phyloP scores from a whole-genome alignment of 305 asterid genomes.

The Rubia peregrina region DNA sequence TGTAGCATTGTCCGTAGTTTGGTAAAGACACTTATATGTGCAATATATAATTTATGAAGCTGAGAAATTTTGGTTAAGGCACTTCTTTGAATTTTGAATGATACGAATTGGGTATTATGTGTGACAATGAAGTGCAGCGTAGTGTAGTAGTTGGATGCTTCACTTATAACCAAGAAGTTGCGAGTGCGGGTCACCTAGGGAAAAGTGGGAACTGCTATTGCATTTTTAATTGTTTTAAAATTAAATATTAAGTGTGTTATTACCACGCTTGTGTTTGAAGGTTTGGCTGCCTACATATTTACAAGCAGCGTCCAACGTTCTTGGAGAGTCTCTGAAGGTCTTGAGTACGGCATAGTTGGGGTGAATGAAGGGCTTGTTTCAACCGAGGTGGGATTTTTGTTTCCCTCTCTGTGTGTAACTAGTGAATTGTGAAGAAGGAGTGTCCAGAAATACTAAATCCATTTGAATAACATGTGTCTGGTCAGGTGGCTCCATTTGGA shows the following conservation, averaged over 20 bases:
- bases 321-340: slow-evolving; percentile 96
- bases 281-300: slow-evolving; percentile 90
- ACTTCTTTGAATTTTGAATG: background rate
- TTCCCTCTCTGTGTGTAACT: background rate
- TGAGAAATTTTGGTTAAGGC: no score
- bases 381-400: slow-evolving; percentile 59
- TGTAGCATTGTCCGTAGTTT: background rate
- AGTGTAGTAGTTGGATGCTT: background rate
- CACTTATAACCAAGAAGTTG: no score
- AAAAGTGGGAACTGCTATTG: no score
- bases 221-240: no score
- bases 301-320: slow-evolving; percentile 70
- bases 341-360: slow-evolving; percentile 95
- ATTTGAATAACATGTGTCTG: slow-evolving; percentile 9
- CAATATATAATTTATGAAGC: slow-evolving; percentile 1
- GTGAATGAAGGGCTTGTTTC: slow-evolving; percentile 94
- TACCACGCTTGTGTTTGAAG: slow-evolving; percentile 25
- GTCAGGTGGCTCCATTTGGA: slow-evolving; percentile 93
- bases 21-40: background rate
- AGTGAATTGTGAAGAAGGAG: slow-evolving; percentile 1
- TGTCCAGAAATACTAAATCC: background rate
- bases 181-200: no score
- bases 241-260: background rate
- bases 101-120: background rate
- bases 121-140: background rate